Base-by-base conservation (phyloP, 768 basidiomycete species). In the Lactarius sanguifluus region DNA sequence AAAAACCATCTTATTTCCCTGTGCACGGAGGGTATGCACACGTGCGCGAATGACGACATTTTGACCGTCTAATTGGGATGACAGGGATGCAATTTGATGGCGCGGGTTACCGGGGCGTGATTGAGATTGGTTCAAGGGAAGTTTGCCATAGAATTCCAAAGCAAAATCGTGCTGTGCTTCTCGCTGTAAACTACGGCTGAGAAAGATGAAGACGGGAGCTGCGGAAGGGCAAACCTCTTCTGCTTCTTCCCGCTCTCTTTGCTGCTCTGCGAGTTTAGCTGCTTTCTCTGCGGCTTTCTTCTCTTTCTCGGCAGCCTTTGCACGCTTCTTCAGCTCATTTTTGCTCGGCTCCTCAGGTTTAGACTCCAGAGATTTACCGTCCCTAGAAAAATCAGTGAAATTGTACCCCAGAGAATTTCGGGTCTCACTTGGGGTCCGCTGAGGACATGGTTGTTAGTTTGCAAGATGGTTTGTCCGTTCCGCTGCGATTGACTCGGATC, bases 1-100 rank as follows among this genome's bases (percentile, higher is more conserved):
- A 79, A 99, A 99, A 60, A 92, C 91, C 87, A 98, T 94, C 81
- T 94, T 99, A 79, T 86, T 92, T 71, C 92, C 94, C 76, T 97
- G 93, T 0, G 92, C 90, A 62, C 97, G 89, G 32, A 91, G 89
- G 18, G 91, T 95, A 75, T 96, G 94, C 54, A 99, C 82, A 63
- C 97, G 87, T 15, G 94, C 95, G 70, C 96, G 91, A 67, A 98
- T 80, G 65, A 92, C 79, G 59, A 98, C 90, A 7, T 80, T 84
- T 74, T 96, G 80, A 7, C 88, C 94, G 68, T 88, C 85, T 70
- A 86, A 80, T 38, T 79, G 77, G 43, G 84, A 78, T 54, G 83
- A 85, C 59, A 98, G 78, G 20, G 85, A 78, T 23, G 81, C 76
- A 70, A 99, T 88, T 71, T 88, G 81, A 52, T 83, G 81, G 68